These are phyloP conservation scores for Xylariaceae sp. DNA, from an alignment of 2,329 filamentous ascomycete species.

Conservation along the genomic window DNA sequence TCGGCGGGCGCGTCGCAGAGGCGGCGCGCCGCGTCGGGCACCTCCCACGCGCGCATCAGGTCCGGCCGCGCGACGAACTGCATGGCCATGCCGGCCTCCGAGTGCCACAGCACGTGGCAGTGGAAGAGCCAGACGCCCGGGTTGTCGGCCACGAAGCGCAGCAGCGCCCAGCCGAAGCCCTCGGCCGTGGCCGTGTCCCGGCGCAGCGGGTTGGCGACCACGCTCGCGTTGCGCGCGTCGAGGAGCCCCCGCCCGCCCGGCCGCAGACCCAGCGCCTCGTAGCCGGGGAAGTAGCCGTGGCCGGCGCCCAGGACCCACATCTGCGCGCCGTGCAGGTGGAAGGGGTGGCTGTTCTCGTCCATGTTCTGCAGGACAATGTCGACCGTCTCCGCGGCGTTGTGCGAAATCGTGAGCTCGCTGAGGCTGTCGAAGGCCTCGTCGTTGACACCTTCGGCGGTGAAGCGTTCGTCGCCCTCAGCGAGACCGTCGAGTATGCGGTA, in stretches of 20 bases:
- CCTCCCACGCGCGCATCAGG: slow-evolving; percentile 30
- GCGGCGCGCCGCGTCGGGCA: slow-evolving; percentile 36
- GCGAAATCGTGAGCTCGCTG: slow-evolving; percentile 47
- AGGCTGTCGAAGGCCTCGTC: slow-evolving; percentile 35
- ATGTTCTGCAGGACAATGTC: slow-evolving; percentile 57
- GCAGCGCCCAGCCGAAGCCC: slow-evolving; percentile 41
- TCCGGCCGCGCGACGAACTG: slow-evolving; percentile 38
- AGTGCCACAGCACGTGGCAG: slow-evolving; percentile 33
- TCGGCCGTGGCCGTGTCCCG: slow-evolving; percentile 38
- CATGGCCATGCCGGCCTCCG: slow-evolving; percentile 31
- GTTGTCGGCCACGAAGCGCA: slow-evolving; percentile 42
- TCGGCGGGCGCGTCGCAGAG: slow-evolving; percentile 35
- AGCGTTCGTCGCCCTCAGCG: slow-evolving; percentile 34
- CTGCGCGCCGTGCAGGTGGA: slow-evolving; percentile 58
- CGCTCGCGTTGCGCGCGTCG: slow-evolving; percentile 25
- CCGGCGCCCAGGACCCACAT: slow-evolving; percentile 52
- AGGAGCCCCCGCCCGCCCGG: slow-evolving; percentile 26
- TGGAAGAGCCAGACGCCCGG: slow-evolving; percentile 37
- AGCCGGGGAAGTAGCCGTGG: slow-evolving; percentile 52
- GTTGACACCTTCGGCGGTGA: slow-evolving; percentile 43
- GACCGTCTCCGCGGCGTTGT: slow-evolving; percentile 41
- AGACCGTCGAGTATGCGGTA: slow-evolving; percentile 42
- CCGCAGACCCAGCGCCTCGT: slow-evolving; percentile 27
- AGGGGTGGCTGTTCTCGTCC: slow-evolving; percentile 55
- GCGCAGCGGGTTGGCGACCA: slow-evolving; percentile 34